Evolutionary conservation across 1,284 basidiomycete genomes (phyloP).

Genomic region (Malassezia slooffiae): DNA sequence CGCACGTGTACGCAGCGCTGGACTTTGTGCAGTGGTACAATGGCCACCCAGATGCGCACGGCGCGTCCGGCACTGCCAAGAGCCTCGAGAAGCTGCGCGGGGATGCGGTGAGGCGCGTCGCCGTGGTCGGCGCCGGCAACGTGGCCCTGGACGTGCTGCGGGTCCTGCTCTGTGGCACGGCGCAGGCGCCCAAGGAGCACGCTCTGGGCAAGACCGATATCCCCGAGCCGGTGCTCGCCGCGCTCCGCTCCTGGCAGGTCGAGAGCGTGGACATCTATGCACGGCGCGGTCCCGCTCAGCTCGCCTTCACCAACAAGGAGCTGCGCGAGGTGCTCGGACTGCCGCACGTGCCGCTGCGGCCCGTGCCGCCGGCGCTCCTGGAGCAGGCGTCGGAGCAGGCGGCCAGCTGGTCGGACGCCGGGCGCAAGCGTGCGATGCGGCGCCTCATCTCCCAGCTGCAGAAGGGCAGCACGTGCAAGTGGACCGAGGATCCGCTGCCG

Average conservation of each 20-base stretch:
- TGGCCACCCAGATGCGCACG: conserved; percentile 59
- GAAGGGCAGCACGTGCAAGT: conserved; percentile 57
- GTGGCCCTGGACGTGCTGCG: conserved; percentile 88
- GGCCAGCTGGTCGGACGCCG: conserved; percentile 22
- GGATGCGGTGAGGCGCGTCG: conserved; percentile 54
- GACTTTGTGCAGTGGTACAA: conserved; percentile 96
- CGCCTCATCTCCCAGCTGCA: conserved; percentile 55
- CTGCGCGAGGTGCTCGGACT: conserved; percentile 78
- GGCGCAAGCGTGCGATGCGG: conserved; percentile 48
- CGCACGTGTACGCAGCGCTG: conserved; percentile 63
- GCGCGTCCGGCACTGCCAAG: not conserved
- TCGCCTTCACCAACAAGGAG: conserved; percentile 89
- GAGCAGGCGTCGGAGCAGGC: conserved; percentile 35
- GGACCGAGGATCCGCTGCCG: not conserved
- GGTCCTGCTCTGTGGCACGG: conserved; percentile 59
- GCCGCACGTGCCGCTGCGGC: conserved; percentile 58
- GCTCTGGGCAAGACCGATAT: conserved; percentile 66
- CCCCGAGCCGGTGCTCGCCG: conserved; percentile 62
- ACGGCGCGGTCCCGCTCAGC: conserved; percentile 74
- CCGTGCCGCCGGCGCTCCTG: conserved; percentile 44
- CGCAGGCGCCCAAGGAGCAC: conserved; percentile 47
- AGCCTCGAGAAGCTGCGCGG: conserved; percentile 1
- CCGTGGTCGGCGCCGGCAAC: conserved; percentile 88
- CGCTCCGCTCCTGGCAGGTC: conserved; percentile 58
- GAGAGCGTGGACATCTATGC: conserved; percentile 72